These are phyloP conservation scores for Mycena indigotica DNA, from an alignment of 768 basidiomycete genomes.

Conservation along the genomic window DNA sequence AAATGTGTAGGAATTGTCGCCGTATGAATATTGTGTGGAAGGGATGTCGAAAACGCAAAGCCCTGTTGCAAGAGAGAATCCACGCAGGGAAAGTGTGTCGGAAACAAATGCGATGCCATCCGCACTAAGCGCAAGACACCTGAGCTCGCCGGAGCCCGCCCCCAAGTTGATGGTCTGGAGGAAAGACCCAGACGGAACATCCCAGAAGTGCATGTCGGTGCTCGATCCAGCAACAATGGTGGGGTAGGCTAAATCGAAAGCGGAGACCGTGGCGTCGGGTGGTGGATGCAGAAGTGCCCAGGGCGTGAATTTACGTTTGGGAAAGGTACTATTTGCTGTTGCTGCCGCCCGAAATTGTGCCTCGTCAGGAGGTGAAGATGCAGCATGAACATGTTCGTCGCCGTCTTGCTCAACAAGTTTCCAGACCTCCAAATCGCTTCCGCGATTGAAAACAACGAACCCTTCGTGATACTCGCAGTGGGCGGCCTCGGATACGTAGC, in stretches of 20 bases:
- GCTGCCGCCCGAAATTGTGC: slow-evolving; percentile 23
- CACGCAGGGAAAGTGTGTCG: slow-evolving; percentile 46
- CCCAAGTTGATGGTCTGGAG: slow-evolving; percentile 50
- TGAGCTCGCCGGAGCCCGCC: slow-evolving; percentile 40
- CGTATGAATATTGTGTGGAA: slow-evolving; percentile 36
- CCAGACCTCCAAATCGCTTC: slow-evolving; percentile 71
- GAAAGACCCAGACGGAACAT: slow-evolving; percentile 54
- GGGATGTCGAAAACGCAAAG: slow-evolving; percentile 46
- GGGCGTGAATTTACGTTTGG: slow-evolving; percentile 57
- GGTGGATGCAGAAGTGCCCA: slow-evolving; percentile 55
- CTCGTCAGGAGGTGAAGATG: slow-evolving; percentile 36
- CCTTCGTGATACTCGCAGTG: slow-evolving; percentile 77
- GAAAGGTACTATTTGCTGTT: slow-evolving; percentile 3
- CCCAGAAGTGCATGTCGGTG: slow-evolving; percentile 58
- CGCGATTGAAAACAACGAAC: slow-evolving; percentile 69
- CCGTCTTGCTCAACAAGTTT: slow-evolving; percentile 42
- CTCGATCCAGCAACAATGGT: slow-evolving; percentile 54
- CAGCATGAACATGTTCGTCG: slow-evolving; percentile 17
- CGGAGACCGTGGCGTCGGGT: slow-evolving; percentile 42
- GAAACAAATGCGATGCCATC: slow-evolving; percentile 62
- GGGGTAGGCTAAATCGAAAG: slow-evolving; percentile 72
- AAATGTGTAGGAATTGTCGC: slow-evolving; percentile 37
- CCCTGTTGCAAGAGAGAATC: slow-evolving; percentile 55
- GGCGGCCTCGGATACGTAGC: slow-evolving; percentile 55
- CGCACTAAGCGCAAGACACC: slow-evolving; percentile 62